Percentiles rank a stretch among this genome's conserved stretches.
Conservation (phyloP, 139 green algal genomes). For the Coelastrella sp. region DNA sequence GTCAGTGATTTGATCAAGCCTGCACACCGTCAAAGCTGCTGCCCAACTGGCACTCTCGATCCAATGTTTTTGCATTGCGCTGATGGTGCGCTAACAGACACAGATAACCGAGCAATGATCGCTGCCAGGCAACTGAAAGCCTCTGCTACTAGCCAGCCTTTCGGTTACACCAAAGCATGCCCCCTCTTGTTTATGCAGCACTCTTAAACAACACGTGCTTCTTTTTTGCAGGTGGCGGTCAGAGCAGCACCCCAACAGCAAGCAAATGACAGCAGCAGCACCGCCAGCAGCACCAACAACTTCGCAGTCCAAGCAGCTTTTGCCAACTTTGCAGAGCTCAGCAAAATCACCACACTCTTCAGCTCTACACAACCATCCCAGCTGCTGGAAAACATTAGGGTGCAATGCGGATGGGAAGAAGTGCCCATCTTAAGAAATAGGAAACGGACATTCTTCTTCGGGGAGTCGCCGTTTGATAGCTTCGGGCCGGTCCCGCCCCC, state of each 20-base stretch:
- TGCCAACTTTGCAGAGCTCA: neutral
- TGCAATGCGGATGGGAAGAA: constrained; percentile 41
- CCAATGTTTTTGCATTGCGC: neutral
- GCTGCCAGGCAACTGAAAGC: too few species aligned
- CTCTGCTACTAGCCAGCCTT: too few species aligned
- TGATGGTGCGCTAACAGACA: too few species aligned
- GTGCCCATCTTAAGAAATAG: constrained; percentile 63
- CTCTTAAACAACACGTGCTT: neutral
- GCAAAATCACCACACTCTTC: neutral
- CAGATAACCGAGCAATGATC: too few species aligned
- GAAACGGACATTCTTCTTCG: constrained; percentile 49
- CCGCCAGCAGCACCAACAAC: neutral
- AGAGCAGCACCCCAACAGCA: neutral
- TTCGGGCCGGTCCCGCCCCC: constrained; percentile 56
- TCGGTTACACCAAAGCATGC: neutral
- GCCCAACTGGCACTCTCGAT: neutral
- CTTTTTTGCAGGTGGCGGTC: neutral
- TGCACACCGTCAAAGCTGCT: neutral
- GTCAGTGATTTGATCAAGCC: neutral
- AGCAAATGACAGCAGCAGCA: neutral
- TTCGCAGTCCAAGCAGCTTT: neutral
- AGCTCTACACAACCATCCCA: neutral
- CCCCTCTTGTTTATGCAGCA: neutral
- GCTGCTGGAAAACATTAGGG: constrained; percentile 7
- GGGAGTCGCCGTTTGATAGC: constrained; percentile 57